Evolutionary conservation across 2,329 filamentous ascomycete genomes (phyloP).

Genomic region (Leptographium galeiforme): DNA sequence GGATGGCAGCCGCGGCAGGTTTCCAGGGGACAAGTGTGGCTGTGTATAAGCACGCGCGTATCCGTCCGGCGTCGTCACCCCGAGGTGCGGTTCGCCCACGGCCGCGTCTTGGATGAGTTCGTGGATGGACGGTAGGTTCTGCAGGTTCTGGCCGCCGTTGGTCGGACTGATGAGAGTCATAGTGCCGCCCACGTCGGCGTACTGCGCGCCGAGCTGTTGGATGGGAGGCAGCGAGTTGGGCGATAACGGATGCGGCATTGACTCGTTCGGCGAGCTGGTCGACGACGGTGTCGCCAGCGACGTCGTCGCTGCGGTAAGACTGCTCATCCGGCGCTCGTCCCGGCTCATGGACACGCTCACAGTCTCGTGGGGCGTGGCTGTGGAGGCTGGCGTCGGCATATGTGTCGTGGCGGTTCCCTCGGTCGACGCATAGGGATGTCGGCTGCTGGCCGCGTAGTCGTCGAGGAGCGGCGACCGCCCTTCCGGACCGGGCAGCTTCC

Average conservation of each 20-base stretch:
- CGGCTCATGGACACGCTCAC: background rate
- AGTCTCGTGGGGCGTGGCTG: background rate
- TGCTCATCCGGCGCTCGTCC: background rate
- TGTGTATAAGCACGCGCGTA: background rate
- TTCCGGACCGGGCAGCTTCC: background rate
- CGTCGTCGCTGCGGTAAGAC: background rate
- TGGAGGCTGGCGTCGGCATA: constrained; percentile 2
- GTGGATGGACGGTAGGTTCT: background rate
- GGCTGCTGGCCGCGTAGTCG: background rate
- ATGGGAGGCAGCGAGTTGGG: constrained; percentile 18
- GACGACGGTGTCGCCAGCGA: constrained; percentile 4
- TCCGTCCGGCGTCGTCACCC: background rate
- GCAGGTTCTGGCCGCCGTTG: background rate
- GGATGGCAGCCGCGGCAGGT: constrained; percentile 19
- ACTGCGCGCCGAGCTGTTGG: constrained; percentile 16
- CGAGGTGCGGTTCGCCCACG: background rate
- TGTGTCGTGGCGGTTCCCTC: background rate
- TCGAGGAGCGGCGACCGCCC: background rate
- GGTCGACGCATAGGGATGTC: background rate
- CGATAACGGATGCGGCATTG: background rate
- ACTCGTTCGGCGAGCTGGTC: constrained; percentile 1
- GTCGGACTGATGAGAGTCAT: background rate
- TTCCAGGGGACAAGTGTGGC: constrained; percentile 20
- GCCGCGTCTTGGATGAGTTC: background rate
- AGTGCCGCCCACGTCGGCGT: background rate